Conservation (phyloP, 805 yeast genomes). For the Metschnikowia drakensbergensis region DNA sequence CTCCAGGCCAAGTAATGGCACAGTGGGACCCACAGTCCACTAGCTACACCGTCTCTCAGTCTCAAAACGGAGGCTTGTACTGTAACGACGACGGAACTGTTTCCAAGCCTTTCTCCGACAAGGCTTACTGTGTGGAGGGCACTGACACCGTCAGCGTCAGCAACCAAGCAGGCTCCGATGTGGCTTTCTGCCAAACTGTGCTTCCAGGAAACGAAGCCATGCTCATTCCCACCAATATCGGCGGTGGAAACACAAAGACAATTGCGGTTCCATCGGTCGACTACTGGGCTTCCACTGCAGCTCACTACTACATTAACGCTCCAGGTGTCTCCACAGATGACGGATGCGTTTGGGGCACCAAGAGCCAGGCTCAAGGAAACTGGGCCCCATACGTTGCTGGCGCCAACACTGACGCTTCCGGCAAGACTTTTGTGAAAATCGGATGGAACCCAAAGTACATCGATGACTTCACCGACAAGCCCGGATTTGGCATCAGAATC, state of each 20-base stretch:
- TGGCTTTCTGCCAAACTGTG: slow-evolving; percentile 90
- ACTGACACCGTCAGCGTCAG: slow-evolving; percentile 65
- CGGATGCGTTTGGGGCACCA: slow-evolving; percentile 83
- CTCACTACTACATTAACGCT: slow-evolving; percentile 80
- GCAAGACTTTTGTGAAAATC: slow-evolving; percentile 75
- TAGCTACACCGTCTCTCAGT: slow-evolving; percentile 69
- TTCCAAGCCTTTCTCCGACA: slow-evolving; percentile 54
- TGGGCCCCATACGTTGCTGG: slow-evolving; percentile 96
- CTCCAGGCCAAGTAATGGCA: slow-evolving; percentile 80
- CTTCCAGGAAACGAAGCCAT: slow-evolving; percentile 93
- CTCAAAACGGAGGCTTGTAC: slow-evolving; percentile 78
- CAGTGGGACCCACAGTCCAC: slow-evolving; percentile 84
- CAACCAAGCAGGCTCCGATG: slow-evolving; percentile 54
- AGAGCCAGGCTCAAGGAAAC: slow-evolving; percentile 68
- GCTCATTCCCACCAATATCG: slow-evolving; percentile 79
- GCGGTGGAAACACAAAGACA: slow-evolving; percentile 42
- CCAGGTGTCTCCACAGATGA: slow-evolving; percentile 76
- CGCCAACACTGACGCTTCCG: slow-evolving; percentile 68
- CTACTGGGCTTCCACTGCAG: slow-evolving; percentile 83
- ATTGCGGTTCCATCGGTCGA: slow-evolving; percentile 83
- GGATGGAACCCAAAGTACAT: slow-evolving; percentile 90
- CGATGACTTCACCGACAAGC: slow-evolving; percentile 58
- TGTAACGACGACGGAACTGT: slow-evolving; percentile 70
- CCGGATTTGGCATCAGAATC: slow-evolving; percentile 67
- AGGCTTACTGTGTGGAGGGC: slow-evolving; percentile 71